Percentiles rank a stretch among this genome's conserved stretches.
Conservation (phyloP, 441 rosid species). For the Corymbia calophylla region DNA sequence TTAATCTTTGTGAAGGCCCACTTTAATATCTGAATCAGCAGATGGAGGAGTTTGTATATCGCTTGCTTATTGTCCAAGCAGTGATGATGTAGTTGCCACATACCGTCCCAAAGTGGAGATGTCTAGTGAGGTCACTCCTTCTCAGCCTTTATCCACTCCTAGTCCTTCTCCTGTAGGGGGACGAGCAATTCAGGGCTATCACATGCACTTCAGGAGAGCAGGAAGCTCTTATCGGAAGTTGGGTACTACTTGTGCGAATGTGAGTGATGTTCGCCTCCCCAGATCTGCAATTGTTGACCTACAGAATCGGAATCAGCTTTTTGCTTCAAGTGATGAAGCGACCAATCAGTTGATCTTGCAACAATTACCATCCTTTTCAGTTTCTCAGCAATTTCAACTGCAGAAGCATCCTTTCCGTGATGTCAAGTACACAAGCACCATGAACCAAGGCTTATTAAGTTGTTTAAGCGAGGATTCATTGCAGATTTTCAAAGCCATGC, state of each 20-base stretch:
- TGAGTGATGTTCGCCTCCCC: slow-evolving; percentile 59
- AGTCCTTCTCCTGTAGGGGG: slow-evolving; percentile 33
- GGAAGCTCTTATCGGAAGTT: slow-evolving; percentile 29
- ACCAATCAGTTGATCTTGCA: slow-evolving; percentile 48
- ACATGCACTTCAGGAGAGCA: slow-evolving; percentile 50
- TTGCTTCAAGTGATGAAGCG: slow-evolving; percentile 61
- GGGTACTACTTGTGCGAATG: slow-evolving; percentile 36
- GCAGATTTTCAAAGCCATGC: slow-evolving; percentile 42
- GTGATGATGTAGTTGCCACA: slow-evolving; percentile 56
- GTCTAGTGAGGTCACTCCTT: slow-evolving; percentile 20
- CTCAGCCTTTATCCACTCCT: slow-evolving; percentile 37
- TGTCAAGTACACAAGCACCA: slow-evolving; percentile 31
- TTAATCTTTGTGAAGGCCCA: slow-evolving; percentile 36
- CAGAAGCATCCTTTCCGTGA: slow-evolving; percentile 51
- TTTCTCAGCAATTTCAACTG: slow-evolving; percentile 34
- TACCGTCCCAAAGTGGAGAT: slow-evolving; percentile 63
- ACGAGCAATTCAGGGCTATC: slow-evolving; percentile 47
- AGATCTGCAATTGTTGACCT: slow-evolving; percentile 48
- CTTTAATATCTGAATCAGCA: slow-evolving; percentile 42
- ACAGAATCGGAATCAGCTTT: slow-evolving; percentile 26
- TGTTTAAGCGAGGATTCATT: slow-evolving; percentile 56
- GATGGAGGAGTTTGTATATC: slow-evolving; percentile 79
- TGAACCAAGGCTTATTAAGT: slow-evolving; percentile 38
- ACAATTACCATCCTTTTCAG: slow-evolving; percentile 50
- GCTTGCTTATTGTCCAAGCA: slow-evolving; percentile 47